Percentiles rank a stretch among this genome's conserved stretches.
Conservation (phyloP, 2,329 filamentous ascomycete species). For the Xylariaceae sp. region DNA sequence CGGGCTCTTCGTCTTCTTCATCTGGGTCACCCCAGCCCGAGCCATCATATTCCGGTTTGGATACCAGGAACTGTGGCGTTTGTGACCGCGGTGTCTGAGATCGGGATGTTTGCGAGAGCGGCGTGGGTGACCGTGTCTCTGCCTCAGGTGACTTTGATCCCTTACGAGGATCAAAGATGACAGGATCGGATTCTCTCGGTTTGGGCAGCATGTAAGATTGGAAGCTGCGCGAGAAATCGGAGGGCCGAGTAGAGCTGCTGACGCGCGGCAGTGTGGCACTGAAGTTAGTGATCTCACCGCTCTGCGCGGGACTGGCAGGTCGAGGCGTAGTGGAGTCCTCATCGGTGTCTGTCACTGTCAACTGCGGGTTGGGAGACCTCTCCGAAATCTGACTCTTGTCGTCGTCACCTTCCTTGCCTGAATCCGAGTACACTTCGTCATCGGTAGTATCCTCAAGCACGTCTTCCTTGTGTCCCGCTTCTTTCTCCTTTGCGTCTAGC, state of each 20-base stretch:
- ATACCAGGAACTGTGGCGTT: slow-evolving; percentile 46
- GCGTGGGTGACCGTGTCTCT: slow-evolving; percentile 43
- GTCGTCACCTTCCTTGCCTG: slow-evolving; percentile 40
- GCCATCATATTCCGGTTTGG: slow-evolving; percentile 60
- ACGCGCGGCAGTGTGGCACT: slow-evolving; percentile 38
- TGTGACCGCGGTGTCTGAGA: slow-evolving; percentile 44
- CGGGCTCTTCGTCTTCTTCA: slow-evolving; percentile 57
- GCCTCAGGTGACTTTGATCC: slow-evolving; percentile 30
- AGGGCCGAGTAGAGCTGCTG: slow-evolving; percentile 31
- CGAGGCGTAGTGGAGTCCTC: slow-evolving; percentile 51
- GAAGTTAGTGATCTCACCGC: slow-evolving; percentile 30
- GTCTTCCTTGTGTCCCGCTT: slow-evolving; percentile 52
- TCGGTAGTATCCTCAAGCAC: slow-evolving; percentile 52
- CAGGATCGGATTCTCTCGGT: slow-evolving; percentile 34
- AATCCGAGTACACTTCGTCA: slow-evolving; percentile 28
- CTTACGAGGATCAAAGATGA: slow-evolving; percentile 33
- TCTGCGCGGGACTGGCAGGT: slow-evolving; percentile 37
- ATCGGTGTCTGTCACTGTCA: slow-evolving; percentile 20
- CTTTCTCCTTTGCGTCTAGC: slow-evolving; percentile 54
- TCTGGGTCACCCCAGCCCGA: slow-evolving; percentile 47
- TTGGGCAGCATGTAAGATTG: slow-evolving; percentile 45
- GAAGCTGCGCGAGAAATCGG: slow-evolving; percentile 40
- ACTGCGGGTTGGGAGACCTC: slow-evolving; percentile 28
- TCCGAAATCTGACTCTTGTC: slow-evolving; percentile 55
- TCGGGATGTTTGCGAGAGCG: slow-evolving; percentile 46